Evolutionary conservation across 148 eudicot genomes (phyloP), one percentile per base, ranked within the genome.

Genomic region (Bassia scoparia): DNA sequence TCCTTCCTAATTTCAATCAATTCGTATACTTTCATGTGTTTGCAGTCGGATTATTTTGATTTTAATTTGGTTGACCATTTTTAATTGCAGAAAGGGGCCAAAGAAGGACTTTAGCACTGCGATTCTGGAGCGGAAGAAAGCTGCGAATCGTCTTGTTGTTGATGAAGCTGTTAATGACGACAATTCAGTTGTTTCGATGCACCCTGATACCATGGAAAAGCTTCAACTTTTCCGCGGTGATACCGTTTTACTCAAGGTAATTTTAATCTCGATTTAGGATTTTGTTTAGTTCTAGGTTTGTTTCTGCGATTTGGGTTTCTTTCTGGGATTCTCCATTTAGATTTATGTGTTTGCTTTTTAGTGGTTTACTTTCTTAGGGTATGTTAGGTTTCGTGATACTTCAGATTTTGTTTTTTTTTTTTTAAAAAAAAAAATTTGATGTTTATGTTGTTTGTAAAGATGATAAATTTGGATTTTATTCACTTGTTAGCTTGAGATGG

Each of bases 141-240:
- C 97, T 4, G 69, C 94, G 13, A 91, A 91, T 81, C 79, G 97
- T 16, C 84, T 91, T 0, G 84, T 91, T 16, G 97, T 91, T 24
- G 97, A 91, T 61, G 97, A 91, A 72, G 92, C 97, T 7, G 48
- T 81, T 44, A 91, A 86, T 59, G 97, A 91, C 75, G 97, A 91
- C 72, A 91, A 91, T 74, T 91, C 97, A 5, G 90, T 91, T 35
- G 92, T 91, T 27, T 69, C 90, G 34, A 65, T 91, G 61, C 91
- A 91, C 64, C 97, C 97, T 61, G 89, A 86, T 9, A 91, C 94
- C 11, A 87, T 91, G 97, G 97, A 91, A 74, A 91, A 89, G 79
- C 94, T 91, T 38, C 90, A 89, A 86, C 86, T 89, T 29, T 91
- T 89, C 63, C 89, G 97, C 7, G 97, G 97, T 4, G 97, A 91